Conservation (phyloP, 345 rosid species). For the Lepidium didymum region DNA sequence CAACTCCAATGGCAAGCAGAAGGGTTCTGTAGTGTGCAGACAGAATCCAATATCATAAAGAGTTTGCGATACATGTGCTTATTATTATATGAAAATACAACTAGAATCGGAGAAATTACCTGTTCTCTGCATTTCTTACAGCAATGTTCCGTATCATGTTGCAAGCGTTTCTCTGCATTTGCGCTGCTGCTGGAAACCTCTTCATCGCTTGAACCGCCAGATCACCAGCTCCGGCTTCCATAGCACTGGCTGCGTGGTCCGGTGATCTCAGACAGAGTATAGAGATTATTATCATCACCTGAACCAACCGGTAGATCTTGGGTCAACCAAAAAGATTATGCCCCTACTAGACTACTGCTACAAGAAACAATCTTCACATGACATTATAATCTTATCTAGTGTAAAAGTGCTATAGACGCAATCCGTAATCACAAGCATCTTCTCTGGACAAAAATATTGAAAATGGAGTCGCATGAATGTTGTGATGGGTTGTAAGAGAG, state of each 20-base stretch:
- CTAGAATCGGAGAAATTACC: constrained; percentile 32
- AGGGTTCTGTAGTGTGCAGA: constrained; percentile 39
- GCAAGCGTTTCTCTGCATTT: constrained; percentile 69
- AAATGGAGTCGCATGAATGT: background rate
- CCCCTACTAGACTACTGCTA: background rate
- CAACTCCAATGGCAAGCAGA: constrained; percentile 63
- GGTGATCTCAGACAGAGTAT: constrained; percentile 85
- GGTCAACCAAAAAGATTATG: background rate
- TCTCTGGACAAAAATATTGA: background rate
- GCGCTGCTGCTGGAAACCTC: constrained; percentile 62
- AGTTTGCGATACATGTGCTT: background rate
- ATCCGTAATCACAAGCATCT: background rate
- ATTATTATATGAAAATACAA: background rate
- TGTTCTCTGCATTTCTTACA: constrained; percentile 77
- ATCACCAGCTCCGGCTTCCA: constrained; percentile 95
- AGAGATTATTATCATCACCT: constrained; percentile 74
- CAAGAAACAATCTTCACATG: background rate
- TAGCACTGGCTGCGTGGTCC: constrained; percentile 71
- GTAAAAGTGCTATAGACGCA: background rate
- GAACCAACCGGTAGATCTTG: constrained; percentile 1
- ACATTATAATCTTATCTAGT: background rate
- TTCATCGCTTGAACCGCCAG: constrained; percentile 81
- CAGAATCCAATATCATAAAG: background rate
- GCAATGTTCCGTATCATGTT: constrained; percentile 87
- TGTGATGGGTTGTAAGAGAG: background rate